Conservation (phyloP, 2,329 filamentous ascomycete species). For the Lizonia empirigonia region DNA sequence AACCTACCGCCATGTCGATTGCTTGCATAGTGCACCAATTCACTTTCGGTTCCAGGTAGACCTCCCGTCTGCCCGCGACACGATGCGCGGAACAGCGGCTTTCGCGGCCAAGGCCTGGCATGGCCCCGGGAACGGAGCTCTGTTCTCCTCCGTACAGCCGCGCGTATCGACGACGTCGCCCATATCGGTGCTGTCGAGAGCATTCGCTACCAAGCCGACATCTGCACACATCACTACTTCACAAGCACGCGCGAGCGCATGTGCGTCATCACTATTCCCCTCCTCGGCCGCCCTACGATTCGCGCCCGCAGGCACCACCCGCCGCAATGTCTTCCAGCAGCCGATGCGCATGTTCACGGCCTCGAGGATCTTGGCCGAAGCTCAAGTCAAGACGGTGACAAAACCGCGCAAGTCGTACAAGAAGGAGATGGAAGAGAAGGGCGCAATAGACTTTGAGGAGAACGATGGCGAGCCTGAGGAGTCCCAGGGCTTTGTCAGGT, state of each 20-base stretch:
- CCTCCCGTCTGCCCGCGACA: slow-evolving; percentile 26
- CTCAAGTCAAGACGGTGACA: slow-evolving; percentile 22
- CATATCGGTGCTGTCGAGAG: slow-evolving; percentile 19
- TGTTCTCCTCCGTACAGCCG: slow-evolving; percentile 41
- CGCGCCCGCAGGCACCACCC: slow-evolving; percentile 27
- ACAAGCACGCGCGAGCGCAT: slow-evolving; percentile 8
- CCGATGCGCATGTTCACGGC: slow-evolving; percentile 36
- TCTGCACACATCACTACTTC: background rate
- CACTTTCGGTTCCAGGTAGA: slow-evolving; percentile 31
- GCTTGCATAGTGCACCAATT: slow-evolving; percentile 20
- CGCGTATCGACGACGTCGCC: slow-evolving; percentile 27
- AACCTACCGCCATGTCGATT: slow-evolving; percentile 34
- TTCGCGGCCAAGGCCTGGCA: slow-evolving; percentile 44
- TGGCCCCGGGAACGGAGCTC: slow-evolving; percentile 42
- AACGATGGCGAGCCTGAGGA: slow-evolving; percentile 60
- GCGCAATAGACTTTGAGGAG: slow-evolving; percentile 44
- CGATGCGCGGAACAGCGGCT: slow-evolving; percentile 44
- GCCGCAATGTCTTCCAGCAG: slow-evolving; percentile 34
- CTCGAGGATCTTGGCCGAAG: slow-evolving; percentile 37
- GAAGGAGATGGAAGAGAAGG: slow-evolving; percentile 48
- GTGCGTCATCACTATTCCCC: slow-evolving; percentile 21
- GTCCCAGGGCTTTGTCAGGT: slow-evolving; percentile 69
- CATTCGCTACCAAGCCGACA: slow-evolving; percentile 21
- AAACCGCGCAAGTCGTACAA: slow-evolving; percentile 44
- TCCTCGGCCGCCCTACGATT: slow-evolving; percentile 18